Base-by-base conservation (phyloP, 1,284 basidiomycete species). In the Amylostereum chailletii region DNA sequence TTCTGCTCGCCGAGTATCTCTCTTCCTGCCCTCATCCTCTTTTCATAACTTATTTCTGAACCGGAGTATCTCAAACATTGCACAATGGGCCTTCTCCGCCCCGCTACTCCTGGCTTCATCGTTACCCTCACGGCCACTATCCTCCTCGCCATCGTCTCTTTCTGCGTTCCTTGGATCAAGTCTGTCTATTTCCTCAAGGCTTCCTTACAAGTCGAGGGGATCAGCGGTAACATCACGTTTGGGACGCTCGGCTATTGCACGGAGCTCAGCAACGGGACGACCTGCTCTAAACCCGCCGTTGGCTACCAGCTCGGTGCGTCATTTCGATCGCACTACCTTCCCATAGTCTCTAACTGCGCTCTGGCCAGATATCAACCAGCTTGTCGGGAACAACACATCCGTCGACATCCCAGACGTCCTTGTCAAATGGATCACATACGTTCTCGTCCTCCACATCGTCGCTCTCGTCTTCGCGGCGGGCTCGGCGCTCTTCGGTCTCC, bases 401-500 rank as follows among this genome's bases (percentile, higher is more conserved):
- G 62, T 88, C 37, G 64, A 90, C 57, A 91, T 94, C 48, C 91
- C 92, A 3, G 68, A 77, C 39, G 77, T 88, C 5, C 74, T 81
- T 47, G 85, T 90, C 53, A 93, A 93, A 71, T 94, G 90, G 85
- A 70, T 94, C 60, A 95, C 92, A 9, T 93, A 93, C 59, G 83
- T 81, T 26, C 80, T 95, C 55, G 81, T 94, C 53, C 75, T 94
- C n/a, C 91, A 94, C 62, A 78, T 92, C 55, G 81, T 90, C 49
- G 91, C 87, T 10, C 78, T 94, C 51, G 76, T 67, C 33, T 73
- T 84, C 34, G 78, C 89, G 5, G 86, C 75, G n/a, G 68, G 77
- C 26, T 81, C 88, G 1, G 75, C 88, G 9, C 46, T 92, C 34
- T 86, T 92, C 55, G 89, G 89, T 43, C 74, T 93, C 29, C 75